Evolutionary conservation across 768 basidiomycete species (phyloP).

Genomic region (Leccinum fibrillosum): DNA sequence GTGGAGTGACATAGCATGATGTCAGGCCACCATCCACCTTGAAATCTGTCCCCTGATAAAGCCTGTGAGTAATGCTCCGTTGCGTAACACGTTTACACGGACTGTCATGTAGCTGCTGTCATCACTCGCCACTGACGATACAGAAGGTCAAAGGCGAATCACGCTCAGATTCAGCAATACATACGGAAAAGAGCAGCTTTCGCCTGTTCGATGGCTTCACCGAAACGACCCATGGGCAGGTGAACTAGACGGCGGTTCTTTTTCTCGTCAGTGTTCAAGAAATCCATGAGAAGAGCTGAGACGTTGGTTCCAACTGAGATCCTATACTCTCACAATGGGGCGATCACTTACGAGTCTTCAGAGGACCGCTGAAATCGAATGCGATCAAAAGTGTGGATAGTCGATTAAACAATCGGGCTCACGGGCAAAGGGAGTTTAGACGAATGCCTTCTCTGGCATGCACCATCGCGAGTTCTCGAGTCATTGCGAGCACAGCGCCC

Average conservation of each 20-base stretch:
- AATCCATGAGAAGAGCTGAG: slow-evolving; percentile 96
- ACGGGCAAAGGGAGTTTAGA: slow-evolving; percentile 95
- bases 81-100: slow-evolving; percentile 23
- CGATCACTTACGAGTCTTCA: slow-evolving; percentile 78
- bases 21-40: slow-evolving; percentile 94
- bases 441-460: slow-evolving; percentile 98
- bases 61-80: slow-evolving; percentile 3
- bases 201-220: slow-evolving; percentile 94
- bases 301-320: background rate
- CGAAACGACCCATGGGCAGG: slow-evolving; percentile 96
- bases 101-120: slow-evolving; percentile 97
- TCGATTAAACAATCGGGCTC: slow-evolving; percentile 31
- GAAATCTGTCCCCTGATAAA: slow-evolving; percentile 78
- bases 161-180: slow-evolving; percentile 33
- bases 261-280: slow-evolving; percentile 95
- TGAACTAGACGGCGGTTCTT: slow-evolving; percentile 86
- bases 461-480: slow-evolving; percentile 94
- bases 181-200: slow-evolving; percentile 88
- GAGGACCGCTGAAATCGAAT: slow-evolving; percentile 64
- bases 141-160: slow-evolving; percentile 6
- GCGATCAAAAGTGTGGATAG: slow-evolving; percentile 3
- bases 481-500: slow-evolving; percentile 99
- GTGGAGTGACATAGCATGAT: slow-evolving; percentile 88
- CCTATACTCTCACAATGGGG: background rate
- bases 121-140: slow-evolving; percentile 73